Evolutionary conservation across 345 rosid genomes (phyloP), one percentile per base, ranked within the genome.

Genomic region (Eucalyptus marginata): DNA sequence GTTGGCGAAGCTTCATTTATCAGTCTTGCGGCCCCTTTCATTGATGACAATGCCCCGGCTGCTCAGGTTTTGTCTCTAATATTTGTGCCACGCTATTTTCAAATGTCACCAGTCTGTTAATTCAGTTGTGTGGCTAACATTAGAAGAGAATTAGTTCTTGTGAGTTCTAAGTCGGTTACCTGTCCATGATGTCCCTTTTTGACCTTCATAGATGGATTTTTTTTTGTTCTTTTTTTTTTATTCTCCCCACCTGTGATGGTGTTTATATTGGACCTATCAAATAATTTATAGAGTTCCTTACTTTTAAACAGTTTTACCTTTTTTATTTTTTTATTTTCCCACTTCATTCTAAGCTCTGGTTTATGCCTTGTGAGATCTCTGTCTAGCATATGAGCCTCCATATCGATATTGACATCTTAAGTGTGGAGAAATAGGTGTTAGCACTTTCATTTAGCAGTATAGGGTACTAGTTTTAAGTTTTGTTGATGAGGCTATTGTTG

Each of bases 1-100:
- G 97, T 96, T 92, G 99, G 99, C 51, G 99, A 97, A 90, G 99
- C 99, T 89, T 97, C 99, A 76, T 97, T 97, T 90, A 94, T 97
- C 88, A 97, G 99, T 91, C 98, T 97, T 8, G 99, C 99, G 40
- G 99, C 99, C 46, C 99, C 99, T 43, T 97, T 96, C 90, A 97
- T 97, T 49, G 99, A 97, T 90, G 99, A 97, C 89, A 96, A 95
- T 90, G 99, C 99, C 86, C 99, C 99, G 47, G 93, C 66, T 49
- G 87, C 93, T 71, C 94, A 97, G 99, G 99, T 97, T 89, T 68
- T 86, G 86, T 85, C 88, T 62, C 76, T 50, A 49, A 66, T 47
- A 18, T 50, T 66, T 49, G 84, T 11, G 27, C 84, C 47, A 40
- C 2, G 27, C 47, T 20, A 76, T 76, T 24, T 76, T 40, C 84